Evolutionary conservation across 176 grass and related monocot species (phyloP).

Genomic region (barley (Hordeum vulgare)): DNA sequence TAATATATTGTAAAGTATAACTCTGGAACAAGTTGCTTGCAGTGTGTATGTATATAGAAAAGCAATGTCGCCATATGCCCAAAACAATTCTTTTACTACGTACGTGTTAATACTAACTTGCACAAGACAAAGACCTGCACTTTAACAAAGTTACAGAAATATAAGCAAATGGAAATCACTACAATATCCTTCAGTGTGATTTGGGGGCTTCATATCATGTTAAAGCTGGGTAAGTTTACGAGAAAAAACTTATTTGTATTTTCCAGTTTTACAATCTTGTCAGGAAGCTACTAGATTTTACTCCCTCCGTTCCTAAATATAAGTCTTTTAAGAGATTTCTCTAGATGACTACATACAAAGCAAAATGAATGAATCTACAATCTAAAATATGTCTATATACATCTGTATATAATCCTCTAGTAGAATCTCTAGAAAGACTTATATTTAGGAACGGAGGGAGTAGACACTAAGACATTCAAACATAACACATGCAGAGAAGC

Average conservation of each 20-base stretch:
- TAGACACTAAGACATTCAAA: background rate
- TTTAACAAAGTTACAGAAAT: background rate
- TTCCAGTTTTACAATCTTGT: background rate
- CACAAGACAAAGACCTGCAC: background rate
- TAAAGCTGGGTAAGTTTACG: background rate
- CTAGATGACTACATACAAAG: too few relatives aligned
- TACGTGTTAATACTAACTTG: background rate
- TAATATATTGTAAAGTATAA: constrained; percentile 20
- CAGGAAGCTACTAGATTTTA: constrained; percentile 5
- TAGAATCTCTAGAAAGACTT: too few relatives aligned
- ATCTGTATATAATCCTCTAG: too few relatives aligned
- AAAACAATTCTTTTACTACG: background rate
- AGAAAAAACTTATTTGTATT: background rate
- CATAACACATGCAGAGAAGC: background rate
- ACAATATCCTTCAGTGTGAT: background rate
- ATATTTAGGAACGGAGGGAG: too few relatives aligned
- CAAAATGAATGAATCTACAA: too few relatives aligned
- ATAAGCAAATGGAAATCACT: background rate
- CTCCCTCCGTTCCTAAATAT: too few relatives aligned
- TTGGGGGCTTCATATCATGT: background rate
- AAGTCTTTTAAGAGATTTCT: too few relatives aligned
- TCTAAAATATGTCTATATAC: too few relatives aligned
- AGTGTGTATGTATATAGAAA: background rate
- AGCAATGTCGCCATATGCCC: background rate
- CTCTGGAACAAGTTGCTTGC: constrained; percentile 14